Evolutionary conservation across 768 basidiomycete genomes (phyloP).

Genomic region (Collybia nuda): DNA sequence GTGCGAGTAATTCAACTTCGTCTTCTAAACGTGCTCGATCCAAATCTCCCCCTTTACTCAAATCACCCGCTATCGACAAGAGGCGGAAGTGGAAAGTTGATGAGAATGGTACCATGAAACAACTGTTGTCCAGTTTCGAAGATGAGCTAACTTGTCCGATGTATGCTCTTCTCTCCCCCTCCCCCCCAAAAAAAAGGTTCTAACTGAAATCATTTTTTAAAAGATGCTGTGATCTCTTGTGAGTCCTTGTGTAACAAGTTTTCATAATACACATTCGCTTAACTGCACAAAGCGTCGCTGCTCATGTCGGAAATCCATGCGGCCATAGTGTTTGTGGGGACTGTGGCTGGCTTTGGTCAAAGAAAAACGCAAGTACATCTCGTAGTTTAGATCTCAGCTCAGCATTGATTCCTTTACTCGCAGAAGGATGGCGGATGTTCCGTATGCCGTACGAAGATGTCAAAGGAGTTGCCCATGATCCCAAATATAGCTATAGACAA

Average conservation of each 20-base stretch:
- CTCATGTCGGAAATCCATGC: slow-evolving; percentile 68
- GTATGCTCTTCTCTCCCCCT: slow-evolving; percentile 38
- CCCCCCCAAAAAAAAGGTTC: not conserved
- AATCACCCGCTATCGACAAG: slow-evolving; percentile 18
- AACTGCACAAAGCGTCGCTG: slow-evolving; percentile 46
- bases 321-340: slow-evolving; percentile 74
- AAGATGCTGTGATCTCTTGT: slow-evolving; percentile 77
- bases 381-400: slow-evolving; percentile 3
- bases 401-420: not conserved
- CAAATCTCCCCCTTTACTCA: slow-evolving; percentile 7
- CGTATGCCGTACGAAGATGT: slow-evolving; percentile 54
- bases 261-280: not conserved
- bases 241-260: slow-evolving; percentile 20
- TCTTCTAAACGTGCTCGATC: not conserved
- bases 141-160: slow-evolving; percentile 72
- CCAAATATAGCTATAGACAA: slow-evolving; percentile 67
- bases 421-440: slow-evolving; percentile 49
- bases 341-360: slow-evolving; percentile 63
- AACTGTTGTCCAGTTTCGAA: slow-evolving; percentile 49
- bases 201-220: slow-evolving; percentile 5
- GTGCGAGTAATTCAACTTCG: not conserved
- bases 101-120: slow-evolving; percentile 17
- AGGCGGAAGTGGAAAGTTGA: slow-evolving; percentile 46
- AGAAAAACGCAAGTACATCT: slow-evolving; percentile 42
- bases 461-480: slow-evolving; percentile 44